Base-by-base conservation (phyloP, 73 alveolate species). In the Durusdinium trenchii region DNA sequence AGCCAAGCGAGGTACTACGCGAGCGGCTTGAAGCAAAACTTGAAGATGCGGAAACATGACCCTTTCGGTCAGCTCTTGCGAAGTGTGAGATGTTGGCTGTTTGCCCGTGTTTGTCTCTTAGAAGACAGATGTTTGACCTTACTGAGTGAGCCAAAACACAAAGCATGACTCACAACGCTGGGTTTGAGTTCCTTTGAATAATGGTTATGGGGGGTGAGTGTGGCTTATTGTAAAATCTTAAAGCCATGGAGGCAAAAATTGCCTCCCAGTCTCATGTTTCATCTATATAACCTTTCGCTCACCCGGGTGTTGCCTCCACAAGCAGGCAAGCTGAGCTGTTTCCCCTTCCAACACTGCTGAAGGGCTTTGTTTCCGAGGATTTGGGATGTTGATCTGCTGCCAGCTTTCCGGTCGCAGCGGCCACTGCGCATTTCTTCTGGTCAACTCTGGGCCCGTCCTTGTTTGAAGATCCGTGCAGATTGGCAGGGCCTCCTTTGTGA, bases 361-460 rank as follows among this genome's bases (percentile, higher is more conserved):
- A 54, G 64, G 28, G 9, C 20, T 12, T 54, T 54, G 9, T 54
- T 54, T 54, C 32, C 84, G 35, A 43, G 67, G 90, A 14, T 43
- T 47, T 43, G 64, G 90, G 96, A 89, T 23, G 42, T 89, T 52
- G 96, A 89, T 71, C 69, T 89, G 64, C 69, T 89, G 52, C 96
- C 96, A 43, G 96, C 71, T 3, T 64, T 89, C 52, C 96, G 96
- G 28, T 20, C 61, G 6, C 64, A 81, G 61, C 60, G 38, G 23
- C 60, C 92, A 23, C 48, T 89, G 64, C 96, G 96, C 30, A 20
- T 89, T 28, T 28, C 64, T 50, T 46, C 43, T 28, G 96, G 96
- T 7, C 82, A 71, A 26, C 43, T 89, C 60, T 89, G 61, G 14
- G 43, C 85, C 6, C 46, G 86, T 67, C 96, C 96, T 28, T 89